Evolutionary conservation across 495 filamentous ascomycete genomes (phyloP), one percentile per base, ranked within the genome.

Genomic region (Aspergillus sclerotioniger): DNA sequence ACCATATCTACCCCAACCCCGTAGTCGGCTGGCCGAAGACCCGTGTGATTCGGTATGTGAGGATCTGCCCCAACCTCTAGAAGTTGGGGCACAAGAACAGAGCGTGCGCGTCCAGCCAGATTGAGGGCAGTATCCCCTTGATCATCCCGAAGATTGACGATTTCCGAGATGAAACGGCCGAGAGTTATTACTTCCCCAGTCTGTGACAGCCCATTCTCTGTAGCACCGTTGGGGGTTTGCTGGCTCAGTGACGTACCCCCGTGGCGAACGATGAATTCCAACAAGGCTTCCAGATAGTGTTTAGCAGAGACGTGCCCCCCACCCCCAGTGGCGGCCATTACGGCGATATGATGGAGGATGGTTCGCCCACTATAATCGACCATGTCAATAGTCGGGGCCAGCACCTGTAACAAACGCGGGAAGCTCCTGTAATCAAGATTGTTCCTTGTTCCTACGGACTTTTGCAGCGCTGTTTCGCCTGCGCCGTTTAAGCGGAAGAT

Each of bases 121-220:
- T 96, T 96, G 41, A 98, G 77, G 19, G 95, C 95, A 9, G 94
- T 98, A 65, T 98, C 96, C 5, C 94, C 94, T 52, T 88, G 86
- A 60, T 90, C 88, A 71, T 98, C 94, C 51, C 90, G 88, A 3
- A 91, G 84, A 63, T 98, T 98, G 58, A 98, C 93, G 63, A 98
- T 90, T 64, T 97, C 92, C 20, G 88, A 88, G 80, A 98, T 95
- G 73, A 98, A 98, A 37, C 90, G 85, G 6, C 86, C 90, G 19
- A 98, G 79, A 32, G 85, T 86, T 67, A 97, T 94, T 57, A 87
- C 84, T 39, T 86, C 84, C 4, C 66, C 66, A 6, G 60, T 60
- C 29, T 70, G 45, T 47, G 77, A 64, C 8, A 65, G 64, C 15
- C 53, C 53, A 51, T 57, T 68, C 9, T 63, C 67, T 31, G 44